These are phyloP conservation scores for Dryadomyces sulphureus DNA, from an alignment of 2,329 filamentous ascomycete genomes.

Conservation along the genomic window DNA sequence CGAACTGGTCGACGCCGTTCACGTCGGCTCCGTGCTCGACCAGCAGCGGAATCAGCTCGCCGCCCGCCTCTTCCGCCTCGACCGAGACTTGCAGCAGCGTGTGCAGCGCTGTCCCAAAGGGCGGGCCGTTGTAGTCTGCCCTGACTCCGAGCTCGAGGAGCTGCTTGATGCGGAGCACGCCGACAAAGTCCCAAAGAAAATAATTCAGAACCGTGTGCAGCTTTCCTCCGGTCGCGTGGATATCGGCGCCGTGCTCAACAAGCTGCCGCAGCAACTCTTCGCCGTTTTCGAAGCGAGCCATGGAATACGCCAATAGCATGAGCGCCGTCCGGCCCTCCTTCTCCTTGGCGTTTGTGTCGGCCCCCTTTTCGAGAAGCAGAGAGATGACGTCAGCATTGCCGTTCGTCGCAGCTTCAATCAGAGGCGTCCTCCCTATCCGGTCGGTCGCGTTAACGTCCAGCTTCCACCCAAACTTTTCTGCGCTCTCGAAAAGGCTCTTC, in stretches of 20 bases:
- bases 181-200: background rate
- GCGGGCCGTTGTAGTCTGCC: background rate
- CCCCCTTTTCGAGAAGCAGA: background rate
- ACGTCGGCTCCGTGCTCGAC: constrained; percentile 5
- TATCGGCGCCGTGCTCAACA: background rate
- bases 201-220: background rate
- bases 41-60: background rate
- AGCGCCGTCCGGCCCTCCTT: background rate
- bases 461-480: background rate
- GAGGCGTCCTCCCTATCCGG: background rate
- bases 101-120: background rate
- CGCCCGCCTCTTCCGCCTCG: background rate
- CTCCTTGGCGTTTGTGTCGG: background rate
- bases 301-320: background rate
- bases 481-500: background rate
- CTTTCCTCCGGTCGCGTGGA: background rate
- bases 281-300: background rate
- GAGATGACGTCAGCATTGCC: background rate
- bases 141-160: background rate
- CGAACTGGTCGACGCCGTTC: background rate
- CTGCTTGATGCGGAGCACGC: background rate
- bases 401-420: background rate
- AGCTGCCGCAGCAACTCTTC: background rate
- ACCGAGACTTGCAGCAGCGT: background rate
- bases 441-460: background rate